Conservation (phyloP, 768 basidiomycete species). For the Hirschioporus abietinus region DNA sequence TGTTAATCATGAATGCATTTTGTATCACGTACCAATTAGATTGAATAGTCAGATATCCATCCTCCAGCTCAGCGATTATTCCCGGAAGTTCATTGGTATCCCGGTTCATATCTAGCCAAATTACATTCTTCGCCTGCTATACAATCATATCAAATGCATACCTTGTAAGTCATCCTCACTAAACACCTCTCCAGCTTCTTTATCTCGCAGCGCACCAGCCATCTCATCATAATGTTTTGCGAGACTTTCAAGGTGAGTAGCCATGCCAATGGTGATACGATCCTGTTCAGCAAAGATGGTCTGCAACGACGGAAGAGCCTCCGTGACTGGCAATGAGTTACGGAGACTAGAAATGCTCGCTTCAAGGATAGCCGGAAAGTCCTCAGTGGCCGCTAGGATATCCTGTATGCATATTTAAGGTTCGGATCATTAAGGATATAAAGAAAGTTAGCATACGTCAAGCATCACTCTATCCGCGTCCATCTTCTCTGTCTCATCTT, state of each 20-base stretch:
- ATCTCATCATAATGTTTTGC: slow-evolving; percentile 76
- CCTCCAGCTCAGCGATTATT: slow-evolving; percentile 71
- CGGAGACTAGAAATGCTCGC: slow-evolving; percentile 53
- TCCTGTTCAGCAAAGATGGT: slow-evolving; percentile 52
- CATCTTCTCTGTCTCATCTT: slow-evolving; percentile 67
- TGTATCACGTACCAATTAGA: slow-evolving; percentile 39
- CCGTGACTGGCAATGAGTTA: slow-evolving; percentile 39
- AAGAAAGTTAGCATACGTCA: slow-evolving; percentile 45
- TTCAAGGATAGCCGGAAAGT: slow-evolving; percentile 60
- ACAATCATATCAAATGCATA: slow-evolving; percentile 19
- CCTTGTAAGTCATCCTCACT: slow-evolving; percentile 67
- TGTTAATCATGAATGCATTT: neutral
- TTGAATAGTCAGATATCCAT: slow-evolving; percentile 47
- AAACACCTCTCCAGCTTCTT: slow-evolving; percentile 63
- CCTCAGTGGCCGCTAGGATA: slow-evolving; percentile 54
- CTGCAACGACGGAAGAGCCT: slow-evolving; percentile 37
- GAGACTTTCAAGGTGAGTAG: slow-evolving; percentile 63
- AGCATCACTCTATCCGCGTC: slow-evolving; percentile 63
- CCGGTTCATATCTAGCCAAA: slow-evolving; percentile 64
- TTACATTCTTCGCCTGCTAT: neutral
- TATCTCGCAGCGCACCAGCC: slow-evolving; percentile 59
- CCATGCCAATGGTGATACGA: slow-evolving; percentile 58
- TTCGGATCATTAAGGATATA: neutral
- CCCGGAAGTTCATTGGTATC: slow-evolving; percentile 74
- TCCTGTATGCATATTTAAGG: slow-evolving; percentile 36